Evolutionary conservation across 108 stramenopile genomes (phyloP), one percentile per base, ranked within the genome.

Genomic region (Phaeodactylum tricornutum): DNA sequence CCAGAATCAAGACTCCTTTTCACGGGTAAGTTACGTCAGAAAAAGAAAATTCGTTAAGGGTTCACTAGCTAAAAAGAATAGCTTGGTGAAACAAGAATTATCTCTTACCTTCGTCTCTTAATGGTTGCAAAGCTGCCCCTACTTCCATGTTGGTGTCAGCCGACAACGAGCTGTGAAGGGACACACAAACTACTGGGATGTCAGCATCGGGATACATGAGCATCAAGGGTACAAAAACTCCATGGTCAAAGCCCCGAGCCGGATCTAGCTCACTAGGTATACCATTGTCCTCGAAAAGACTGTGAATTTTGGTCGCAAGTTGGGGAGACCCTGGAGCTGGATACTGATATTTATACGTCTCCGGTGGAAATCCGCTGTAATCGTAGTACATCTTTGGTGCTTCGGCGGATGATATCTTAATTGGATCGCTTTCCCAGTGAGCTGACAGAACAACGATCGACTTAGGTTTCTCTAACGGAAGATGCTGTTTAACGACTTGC

Each of bases 161-260:
- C 45, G 65, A 59, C 44, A 77, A 42, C 17, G 50, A 55, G 3
- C 38, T 21, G n/a, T 48, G 66, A 9, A 84, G 53, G n/a, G 77
- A 68, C 17, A 93, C 60, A 44, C 61, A 66, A n/a, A 85, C 78
- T 2, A 86, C 71, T 0, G 92, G 92, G 28, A 94, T 65, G 31
- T 81, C 61, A 20, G 86, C 84, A 3, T 80, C 38, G 32, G 86
- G 81, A 43, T 69, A 83, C 77, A 88, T 77, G 42, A 75, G 28
- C 72, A 77, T 74, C 16, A 88, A 47, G 15, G 92, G 92, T 26
- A 94, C 64, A 65, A 85, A 94, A 12, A 84, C 77, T 9, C 92
- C 92, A 68, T 94, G 92, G 55, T 94, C 92, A 26, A 71, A 81
- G 0, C 88, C 85, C 29, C 85, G 67, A 28, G 36, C 35, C 4